These are phyloP conservation scores for Suillus alpinus DNA, from an alignment of 768 basidiomycete genomes.

Conservation along the genomic window DNA sequence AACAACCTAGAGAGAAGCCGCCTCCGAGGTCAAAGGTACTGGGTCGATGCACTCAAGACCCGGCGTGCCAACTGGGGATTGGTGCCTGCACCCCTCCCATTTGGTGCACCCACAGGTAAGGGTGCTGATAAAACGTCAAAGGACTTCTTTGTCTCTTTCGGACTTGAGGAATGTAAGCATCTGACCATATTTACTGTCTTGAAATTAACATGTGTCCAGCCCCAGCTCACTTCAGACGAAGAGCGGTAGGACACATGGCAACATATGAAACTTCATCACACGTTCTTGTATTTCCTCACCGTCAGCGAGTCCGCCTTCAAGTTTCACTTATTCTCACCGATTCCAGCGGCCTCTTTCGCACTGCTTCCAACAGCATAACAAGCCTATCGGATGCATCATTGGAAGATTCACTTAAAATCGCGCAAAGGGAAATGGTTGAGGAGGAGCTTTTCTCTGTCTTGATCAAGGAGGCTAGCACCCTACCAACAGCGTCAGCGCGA, in stretches of 20 bases:
- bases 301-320: slow-evolving; percentile 60
- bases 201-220: slow-evolving; percentile 41
- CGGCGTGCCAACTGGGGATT: slow-evolving; percentile 78
- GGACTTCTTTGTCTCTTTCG: slow-evolving; percentile 79
- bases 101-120: slow-evolving; percentile 67
- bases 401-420: slow-evolving; percentile 50
- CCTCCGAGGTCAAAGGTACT: slow-evolving; percentile 67
- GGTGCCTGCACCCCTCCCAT: slow-evolving; percentile 73
- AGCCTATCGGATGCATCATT: slow-evolving; percentile 35
- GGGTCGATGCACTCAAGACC: slow-evolving; percentile 78
- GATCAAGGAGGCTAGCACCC: slow-evolving; percentile 70
- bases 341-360: slow-evolving; percentile 29
- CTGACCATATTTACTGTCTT: neutral
- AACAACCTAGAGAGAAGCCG: slow-evolving; percentile 64
- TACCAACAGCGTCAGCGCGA: slow-evolving; percentile 73
- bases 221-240: slow-evolving; percentile 56
- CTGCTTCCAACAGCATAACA: slow-evolving; percentile 38
- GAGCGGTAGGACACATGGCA: slow-evolving; percentile 68
- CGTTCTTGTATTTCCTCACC: slow-evolving; percentile 58
- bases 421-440: slow-evolving; percentile 73
- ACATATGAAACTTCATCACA: slow-evolving; percentile 42
- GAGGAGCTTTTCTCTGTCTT: slow-evolving; percentile 77
- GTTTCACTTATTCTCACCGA: slow-evolving; percentile 48
- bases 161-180: slow-evolving; percentile 75
- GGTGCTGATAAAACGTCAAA: slow-evolving; percentile 78